Evolutionary conservation across 2,329 filamentous ascomycete genomes (phyloP), one percentile per base, ranked within the genome.

Genomic region (Calonectria hongkongensis): DNA sequence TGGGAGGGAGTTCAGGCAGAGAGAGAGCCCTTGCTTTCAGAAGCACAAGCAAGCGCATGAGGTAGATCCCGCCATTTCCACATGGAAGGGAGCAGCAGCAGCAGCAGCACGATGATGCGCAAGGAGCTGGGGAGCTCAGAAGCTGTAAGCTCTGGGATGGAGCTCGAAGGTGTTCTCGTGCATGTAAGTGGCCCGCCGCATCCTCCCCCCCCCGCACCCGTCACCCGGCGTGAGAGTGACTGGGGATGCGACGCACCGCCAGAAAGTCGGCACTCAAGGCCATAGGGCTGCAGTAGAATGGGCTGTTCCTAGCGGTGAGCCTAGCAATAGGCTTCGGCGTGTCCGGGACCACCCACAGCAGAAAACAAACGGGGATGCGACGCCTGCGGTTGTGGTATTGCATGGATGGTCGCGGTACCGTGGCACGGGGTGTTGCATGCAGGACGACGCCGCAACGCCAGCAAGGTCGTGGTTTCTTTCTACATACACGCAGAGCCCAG

Each of bases 241-340:
- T 45, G 62, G 63, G 58, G 69, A 66, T 33, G 27, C 41, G 33
- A 58, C 39, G 72, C 56, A 66, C 66, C 66, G 63, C 63, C 66
- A 70, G 60, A 71, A 56, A 69, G 64, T 67, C 66, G 73, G 73
- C 68, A 72, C 45, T 73, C 62, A 63, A 60, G 56, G 65, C 68
- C 65, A 66, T 80, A 79, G 78, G 78, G 78, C 78, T 79, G 78
- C 75, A 79, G 74, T 64, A 73, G 51, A 73, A 75, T 68, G 74
- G 45, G 74, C 68, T 72, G 73, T 71, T 74, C 74, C 64, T 72
- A 74, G 78, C 76, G 78, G 78, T 80, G 78, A 78, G 73, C 62
- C 76, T 77, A 77, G 69, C 75, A 74, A 69, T 71, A 62, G 43
- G 28, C 62, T 72, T 79, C 78, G 78, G 78, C 74, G 78, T 74